These are phyloP conservation scores for Cenchrus fungigraminus DNA, from an alignment of 176 grass and related monocot genomes.

Conservation along the genomic window DNA sequence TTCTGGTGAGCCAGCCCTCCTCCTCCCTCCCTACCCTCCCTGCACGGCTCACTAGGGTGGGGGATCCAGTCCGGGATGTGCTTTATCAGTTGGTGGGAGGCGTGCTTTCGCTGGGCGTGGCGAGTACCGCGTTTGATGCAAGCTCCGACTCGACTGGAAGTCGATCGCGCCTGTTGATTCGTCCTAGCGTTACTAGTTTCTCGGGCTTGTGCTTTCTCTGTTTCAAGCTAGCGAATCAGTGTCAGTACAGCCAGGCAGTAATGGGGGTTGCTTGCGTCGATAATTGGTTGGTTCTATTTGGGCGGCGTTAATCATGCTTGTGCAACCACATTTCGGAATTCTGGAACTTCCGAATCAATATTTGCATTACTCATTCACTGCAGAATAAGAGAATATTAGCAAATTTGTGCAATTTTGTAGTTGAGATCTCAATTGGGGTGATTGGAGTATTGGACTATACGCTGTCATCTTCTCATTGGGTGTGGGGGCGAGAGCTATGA, in stretches of 20 bases:
- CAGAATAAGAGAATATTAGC: neutral
- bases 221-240: neutral
- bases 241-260: neutral
- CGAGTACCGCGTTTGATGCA: neutral
- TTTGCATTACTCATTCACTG: neutral
- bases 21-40: neutral
- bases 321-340: neutral
- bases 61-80: conserved; percentile 2
- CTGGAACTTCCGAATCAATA: neutral
- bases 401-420: neutral
- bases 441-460: neutral
- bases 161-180: neutral
- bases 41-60: neutral
- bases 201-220: neutral
- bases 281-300: neutral
- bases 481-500: neutral
- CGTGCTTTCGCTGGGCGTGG: neutral
- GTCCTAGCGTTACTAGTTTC: neutral
- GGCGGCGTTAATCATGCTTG: neutral
- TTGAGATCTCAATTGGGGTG: neutral
- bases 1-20: conserved; percentile 69
- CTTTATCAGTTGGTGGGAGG: neutral
- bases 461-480: neutral
- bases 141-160: neutral
- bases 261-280: neutral